Percentiles rank a stretch among this genome's conserved stretches.
Evolutionary conservation across 2,329 filamentous ascomycete species (phyloP).

Genomic region (Fusarium sulawesiense): DNA sequence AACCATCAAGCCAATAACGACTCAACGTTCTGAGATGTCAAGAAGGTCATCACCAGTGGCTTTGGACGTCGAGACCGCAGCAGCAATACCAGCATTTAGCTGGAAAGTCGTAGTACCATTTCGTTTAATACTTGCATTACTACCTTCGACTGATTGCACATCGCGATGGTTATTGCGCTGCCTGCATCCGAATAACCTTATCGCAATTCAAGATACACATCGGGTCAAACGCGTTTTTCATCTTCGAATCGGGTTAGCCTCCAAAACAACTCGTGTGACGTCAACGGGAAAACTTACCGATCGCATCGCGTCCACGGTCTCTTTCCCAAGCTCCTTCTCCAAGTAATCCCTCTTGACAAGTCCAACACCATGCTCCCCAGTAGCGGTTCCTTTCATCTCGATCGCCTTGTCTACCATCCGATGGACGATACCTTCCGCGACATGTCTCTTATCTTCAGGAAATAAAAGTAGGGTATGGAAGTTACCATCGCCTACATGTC

Average conservation of each 20-base stretch:
- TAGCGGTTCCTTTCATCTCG: conserved; percentile 75
- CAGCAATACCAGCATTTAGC: no score
- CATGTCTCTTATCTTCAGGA: background rate
- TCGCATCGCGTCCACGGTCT: conserved; percentile 67
- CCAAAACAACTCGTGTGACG: no score
- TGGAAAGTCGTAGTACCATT: no score
- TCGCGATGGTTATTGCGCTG: no score
- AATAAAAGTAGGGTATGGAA: conserved; percentile 70
- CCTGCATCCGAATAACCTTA: conserved; percentile 28
- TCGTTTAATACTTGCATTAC: no score
- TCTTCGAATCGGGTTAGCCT: conserved; percentile 43
- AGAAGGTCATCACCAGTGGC: no score
- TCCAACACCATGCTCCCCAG: conserved; percentile 72
- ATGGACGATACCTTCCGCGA: conserved; percentile 56
- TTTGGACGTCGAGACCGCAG: no score
- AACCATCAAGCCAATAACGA: no score
- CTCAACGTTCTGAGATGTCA: no score
- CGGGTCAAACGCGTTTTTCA: conserved; percentile 71
- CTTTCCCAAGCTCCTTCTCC: conserved; percentile 65
- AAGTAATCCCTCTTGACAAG: conserved; percentile 69
- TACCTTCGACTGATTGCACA: no score
- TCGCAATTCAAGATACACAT: conserved; percentile 59
- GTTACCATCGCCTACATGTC: conserved; percentile 93
- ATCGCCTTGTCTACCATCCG: conserved; percentile 74
- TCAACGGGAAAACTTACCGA: background rate